Evolutionary conservation across 371 early-diverging fungal species (phyloP).

Genomic region (Syncephalastrum contaminatum): DNA sequence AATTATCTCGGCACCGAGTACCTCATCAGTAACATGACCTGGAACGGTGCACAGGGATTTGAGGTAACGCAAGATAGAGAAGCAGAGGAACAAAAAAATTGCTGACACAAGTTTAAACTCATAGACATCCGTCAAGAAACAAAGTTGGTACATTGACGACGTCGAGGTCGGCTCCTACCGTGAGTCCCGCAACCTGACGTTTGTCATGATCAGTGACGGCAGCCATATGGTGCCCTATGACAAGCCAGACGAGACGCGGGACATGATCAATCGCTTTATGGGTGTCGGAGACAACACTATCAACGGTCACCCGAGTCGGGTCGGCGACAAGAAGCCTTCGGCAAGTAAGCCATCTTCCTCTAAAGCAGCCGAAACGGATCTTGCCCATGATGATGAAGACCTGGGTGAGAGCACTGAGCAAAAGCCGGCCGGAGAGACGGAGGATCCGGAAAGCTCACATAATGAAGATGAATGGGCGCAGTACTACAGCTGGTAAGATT

Average conservation of each 20-base stretch:
- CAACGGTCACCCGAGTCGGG: slow-evolving; percentile 29
- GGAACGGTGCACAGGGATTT: slow-evolving; percentile 74
- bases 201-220: slow-evolving; percentile 65
- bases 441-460: background rate
- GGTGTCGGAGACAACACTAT: slow-evolving; percentile 46
- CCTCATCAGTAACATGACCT: slow-evolving; percentile 69
- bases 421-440: background rate
- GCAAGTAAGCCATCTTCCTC: no score
- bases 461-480: slow-evolving; percentile 15
- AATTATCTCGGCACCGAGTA: slow-evolving; percentile 73
- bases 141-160: slow-evolving; percentile 61
- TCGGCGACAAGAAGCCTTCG: slow-evolving; percentile 17
- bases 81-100: background rate
- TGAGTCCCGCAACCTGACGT: slow-evolving; percentile 67
- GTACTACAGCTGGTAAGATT: slow-evolving; percentile 24
- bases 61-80: slow-evolving; percentile 33
- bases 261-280: slow-evolving; percentile 78
- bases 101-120: background rate
- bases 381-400: background rate
- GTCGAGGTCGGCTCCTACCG: slow-evolving; percentile 55
- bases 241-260: slow-evolving; percentile 59
- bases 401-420: background rate
- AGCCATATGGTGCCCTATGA: slow-evolving; percentile 88
- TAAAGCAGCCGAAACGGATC: background rate
- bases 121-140: slow-evolving; percentile 17